Evolutionary conservation across 2,329 filamentous ascomycete species (phyloP), one percentile per base, ranked within the genome.

Genomic region (Fusarium abutilonis): DNA sequence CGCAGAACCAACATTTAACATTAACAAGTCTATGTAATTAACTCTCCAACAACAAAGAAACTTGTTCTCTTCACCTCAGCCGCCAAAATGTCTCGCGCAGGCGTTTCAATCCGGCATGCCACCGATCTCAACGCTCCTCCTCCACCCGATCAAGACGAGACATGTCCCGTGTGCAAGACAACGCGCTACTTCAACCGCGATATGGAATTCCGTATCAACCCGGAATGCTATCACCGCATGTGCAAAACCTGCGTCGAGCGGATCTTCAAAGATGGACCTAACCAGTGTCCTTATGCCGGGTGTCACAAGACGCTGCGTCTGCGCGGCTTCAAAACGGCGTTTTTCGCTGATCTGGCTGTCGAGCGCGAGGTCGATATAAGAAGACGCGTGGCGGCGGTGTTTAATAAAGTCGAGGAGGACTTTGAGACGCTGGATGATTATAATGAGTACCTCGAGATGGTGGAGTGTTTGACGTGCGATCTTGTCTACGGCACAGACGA

Each of bases 171-270:
- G 68, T 99, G 95, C 89, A 97, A 97, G 79, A 96, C 93, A 57
- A 92, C 91, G 58, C 91, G 93, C 65, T 98, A 98, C 81, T 89
- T 98, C 72, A 97, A 97, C 81, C 89, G 88, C 60, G 89, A 93
- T 79, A 93, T 99, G 86, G 86, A 89, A 65, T 98, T 99, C 79
- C 90, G 95, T 69, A 93, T 99, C 80, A 97, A 98, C 76, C 92
- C 94, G 9, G 93, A 96, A 82, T 99, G 95, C 85, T 99, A 99
- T 82, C 95, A 99, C 82, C 92, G 92, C 68, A 98, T 99, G 92
- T 99, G 95, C 82, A 90, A 92, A 75, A 93, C 91, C 54, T 99
- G 95, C 80, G 93, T 98, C 38, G 91, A 94, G 77, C 90, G 94
- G 52, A 91, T 98, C 70, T 99, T 98, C 83, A 90, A 90, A 32